Base-by-base conservation (phyloP, 23 red algal genomes). In the Gracilaria gracilis region DNA sequence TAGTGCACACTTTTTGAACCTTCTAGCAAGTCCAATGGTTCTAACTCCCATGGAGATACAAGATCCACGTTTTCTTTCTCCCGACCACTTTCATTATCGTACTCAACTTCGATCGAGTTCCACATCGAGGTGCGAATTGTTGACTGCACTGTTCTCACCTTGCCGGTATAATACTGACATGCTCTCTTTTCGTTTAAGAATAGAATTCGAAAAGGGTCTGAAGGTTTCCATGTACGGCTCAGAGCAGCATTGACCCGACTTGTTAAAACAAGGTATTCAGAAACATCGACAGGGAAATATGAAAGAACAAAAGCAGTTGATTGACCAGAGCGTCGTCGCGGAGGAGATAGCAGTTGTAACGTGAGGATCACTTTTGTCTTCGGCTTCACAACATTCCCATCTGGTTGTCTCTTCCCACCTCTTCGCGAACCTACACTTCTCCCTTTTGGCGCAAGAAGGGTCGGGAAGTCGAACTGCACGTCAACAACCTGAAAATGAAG, bases 191-290 rank as follows among this genome's bases (percentile, higher is more conserved):
- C 93, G 42, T 95, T 84, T 57, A 95, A 35, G 53, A 95, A 97
- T 9, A 97, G 62, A 57, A 94, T 97, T 38, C 90, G 95, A 87
- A 97, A 97, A 58, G 46, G 90, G 62, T 97, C 95, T 0, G 48
- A 67, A 6, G 83, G 69, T 28, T 75, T 84, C 95, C 95, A 97
- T 49, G 91, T 59, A 12, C 79, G 70, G 46, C 58, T 38, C 36
- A 91, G 59, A 20, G 95, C 87, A 25, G 65, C 61, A 21, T 80
- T 57, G 1, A 97, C 95, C 21, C 95, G 85, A 46, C 75, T 79
- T 1, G 76, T 82, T 16, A 97, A 57, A 9, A 97, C 95, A 59
- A 97, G 36, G 58, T 94, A 97, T 55, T 97, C 95, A 35, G 95
- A 82, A 34, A 66, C 81, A 65, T 97, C 95, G 11, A 94, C 91